Conservation (phyloP, 768 basidiomycete genomes). For the Serendipita sp. region DNA sequence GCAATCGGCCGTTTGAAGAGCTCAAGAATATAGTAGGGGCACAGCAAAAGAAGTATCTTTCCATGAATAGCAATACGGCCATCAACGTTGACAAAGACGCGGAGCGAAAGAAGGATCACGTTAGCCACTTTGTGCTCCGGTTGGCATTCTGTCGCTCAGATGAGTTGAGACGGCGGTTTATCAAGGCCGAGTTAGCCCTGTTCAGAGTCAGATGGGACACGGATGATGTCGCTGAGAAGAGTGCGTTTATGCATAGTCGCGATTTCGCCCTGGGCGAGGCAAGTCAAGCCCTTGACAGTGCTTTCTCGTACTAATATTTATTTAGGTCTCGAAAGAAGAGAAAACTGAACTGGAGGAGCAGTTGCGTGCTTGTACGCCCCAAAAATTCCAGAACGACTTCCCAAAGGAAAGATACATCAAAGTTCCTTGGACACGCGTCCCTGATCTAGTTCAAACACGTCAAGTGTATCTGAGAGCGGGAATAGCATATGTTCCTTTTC, state of each 20-base stretch:
- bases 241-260: slow-evolving; percentile 44
- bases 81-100: slow-evolving; percentile 30
- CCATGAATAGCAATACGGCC: slow-evolving; percentile 43
- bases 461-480: slow-evolving; percentile 62
- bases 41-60: slow-evolving; percentile 63
- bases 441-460: slow-evolving; percentile 74
- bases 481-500: slow-evolving; percentile 73
- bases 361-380: slow-evolving; percentile 32
- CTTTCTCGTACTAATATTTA: background rate
- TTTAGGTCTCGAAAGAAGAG: slow-evolving; percentile 44
- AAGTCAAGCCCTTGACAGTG: slow-evolving; percentile 11
- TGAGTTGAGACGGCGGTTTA: slow-evolving; percentile 72
- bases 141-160: slow-evolving; percentile 93
- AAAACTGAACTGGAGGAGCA: slow-evolving; percentile 30
- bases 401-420: slow-evolving; percentile 57
- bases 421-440: slow-evolving; percentile 92
- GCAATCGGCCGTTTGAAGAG: slow-evolving; percentile 70
- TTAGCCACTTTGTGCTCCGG: slow-evolving; percentile 85
- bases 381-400: slow-evolving; percentile 24
- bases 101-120: slow-evolving; percentile 67
- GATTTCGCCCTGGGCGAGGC: slow-evolving; percentile 54
- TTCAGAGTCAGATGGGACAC: slow-evolving; percentile 69
- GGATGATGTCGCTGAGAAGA: slow-evolving; percentile 39
- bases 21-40: slow-evolving; percentile 40
- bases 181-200: slow-evolving; percentile 73